phyloP scores from a whole-genome alignment of 345 rosid genomes.

The Populus euphratica region DNA sequence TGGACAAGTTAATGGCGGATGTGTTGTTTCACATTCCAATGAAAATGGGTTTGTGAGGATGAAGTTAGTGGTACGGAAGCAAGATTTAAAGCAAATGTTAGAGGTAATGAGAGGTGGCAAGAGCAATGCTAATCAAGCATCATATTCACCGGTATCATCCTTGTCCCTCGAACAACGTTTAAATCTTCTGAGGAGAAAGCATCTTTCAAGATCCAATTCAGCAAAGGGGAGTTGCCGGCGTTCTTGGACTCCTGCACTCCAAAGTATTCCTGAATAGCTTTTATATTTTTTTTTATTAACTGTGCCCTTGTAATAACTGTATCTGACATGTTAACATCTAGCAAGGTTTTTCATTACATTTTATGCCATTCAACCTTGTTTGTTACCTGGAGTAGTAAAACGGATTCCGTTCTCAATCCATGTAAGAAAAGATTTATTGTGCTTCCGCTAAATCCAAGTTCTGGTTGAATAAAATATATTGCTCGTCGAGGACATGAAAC shows the following conservation, averaged over 20 bases:
- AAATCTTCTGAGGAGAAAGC: constrained; percentile 17
- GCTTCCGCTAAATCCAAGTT: background rate
- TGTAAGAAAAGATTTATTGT: background rate
- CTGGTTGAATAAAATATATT: too few species aligned
- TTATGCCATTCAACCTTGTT: background rate
- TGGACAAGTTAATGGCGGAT: constrained; percentile 17
- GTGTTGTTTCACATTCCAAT: constrained; percentile 17
- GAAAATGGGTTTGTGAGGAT: constrained; percentile 38
- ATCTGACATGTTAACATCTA: background rate
- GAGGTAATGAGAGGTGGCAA: constrained; percentile 20
- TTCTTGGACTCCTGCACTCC: constrained; percentile 38
- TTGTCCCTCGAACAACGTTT: constrained; percentile 32
- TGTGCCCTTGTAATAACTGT: background rate
- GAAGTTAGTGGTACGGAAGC: constrained; percentile 40
- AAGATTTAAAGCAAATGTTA: constrained; percentile 45
- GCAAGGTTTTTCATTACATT: background rate
- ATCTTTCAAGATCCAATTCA: constrained; percentile 1
- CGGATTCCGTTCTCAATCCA: background rate
- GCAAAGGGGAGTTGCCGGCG: constrained; percentile 13
- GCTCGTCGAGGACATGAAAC: too few species aligned
- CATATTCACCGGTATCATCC: background rate
- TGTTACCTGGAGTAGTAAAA: background rate
- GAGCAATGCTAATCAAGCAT: background rate
- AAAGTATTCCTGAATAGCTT: constrained; percentile 42
- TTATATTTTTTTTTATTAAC: background rate